Base-by-base conservation (phyloP, 2,329 filamentous ascomycete species). In the Fonsecaea monophora region DNA sequence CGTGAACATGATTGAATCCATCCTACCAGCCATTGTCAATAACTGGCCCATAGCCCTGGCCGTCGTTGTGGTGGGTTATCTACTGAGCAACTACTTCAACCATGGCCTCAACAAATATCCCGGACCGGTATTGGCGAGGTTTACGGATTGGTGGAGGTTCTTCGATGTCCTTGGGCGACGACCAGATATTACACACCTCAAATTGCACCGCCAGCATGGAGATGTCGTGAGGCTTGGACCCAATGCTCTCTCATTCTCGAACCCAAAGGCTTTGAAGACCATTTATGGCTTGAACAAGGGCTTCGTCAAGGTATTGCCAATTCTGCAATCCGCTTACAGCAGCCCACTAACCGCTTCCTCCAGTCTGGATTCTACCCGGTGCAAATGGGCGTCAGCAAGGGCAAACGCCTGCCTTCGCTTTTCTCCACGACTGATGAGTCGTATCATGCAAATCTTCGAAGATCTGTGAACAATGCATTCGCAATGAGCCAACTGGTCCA, bases 261-360 rank as follows among this genome's bases (percentile, higher is more conserved):
- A 92, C 70, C 90, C 92, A 0, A 86, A 85, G 66, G 90, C 90
- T 0, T 82, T 94, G 71, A 91, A 91, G 78, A 81, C 82, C 10
- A 94, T 95, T 53, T 96, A 95, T 76, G 91, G 91, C 0, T 78
- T 94, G 53, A 94, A 94, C 76, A 94, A 94, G 77, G 90, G 91
- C 0, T 90, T 92, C 72, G 80, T 86, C 56, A 95, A 95, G 86
- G 90, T 91, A 77, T 56, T 77, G 68, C 21, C 5, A 32, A 12
- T 45, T 53, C 53, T 25, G 25, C 18, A 18, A 53, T 30, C 13
- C 12, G 32, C 38, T n/a, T 35, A 56, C n/a, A 34, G 5, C 25
- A 34, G 53, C 45, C 6, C 64, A 15, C 38, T 64, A 34, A 35
- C 40, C 56, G 64, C 53, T 60, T 32, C 18, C 25, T 15, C 7